Evolutionary conservation across 179 eudicot species (phyloP), one percentile per base, ranked within the genome.

Genomic region (Silene noctiflora): DNA sequence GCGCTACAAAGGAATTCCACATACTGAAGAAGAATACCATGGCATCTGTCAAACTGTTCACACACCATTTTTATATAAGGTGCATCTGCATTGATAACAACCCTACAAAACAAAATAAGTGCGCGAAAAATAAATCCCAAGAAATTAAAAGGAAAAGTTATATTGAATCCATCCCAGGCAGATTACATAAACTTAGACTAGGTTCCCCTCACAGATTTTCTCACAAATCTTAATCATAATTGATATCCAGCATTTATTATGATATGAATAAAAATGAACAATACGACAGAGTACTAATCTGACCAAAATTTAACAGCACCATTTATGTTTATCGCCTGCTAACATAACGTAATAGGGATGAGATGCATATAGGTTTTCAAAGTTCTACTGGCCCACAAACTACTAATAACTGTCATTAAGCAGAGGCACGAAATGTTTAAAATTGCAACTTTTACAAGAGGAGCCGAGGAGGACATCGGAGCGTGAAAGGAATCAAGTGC

Each of bases 11-110:
- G 88, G 79, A 96, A 96, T 64, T 96, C 99, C 77, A 96, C 99
- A 83, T 88, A 96, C 81, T 96, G 99, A 79, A 93, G 98, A 83
- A 96, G 99, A 75, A 94, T 81, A 27, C 99, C 98, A 85, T 96
- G 99, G 83, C 99, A 96, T 82, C 99, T 84, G 82, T 96, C 99
- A 84, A 90, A 89, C 83, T 93, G 94, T 84, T 96, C 99, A 74
- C 98, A 85, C 53, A 96, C 96, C 98, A 96, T 90, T 82, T 94
- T 96, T 79, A 96, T 96, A 80, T 93, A 81, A 74, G 97, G 97
- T 44, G 87, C 97, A 85, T 89, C 80, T 4, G 99, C 94, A 76
- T 90, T 86, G 55, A 87, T 86, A 75, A 96, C 91, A 78, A 91
- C 88, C 96, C 99, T 96, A 84, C 79, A 83, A 35, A 80, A 35